Percentiles rank a stretch among this genome's conserved stretches.
phyloP scores from a whole-genome alignment of 352 stramenopile genomes.

The Pythium phragmiticola region DNA sequence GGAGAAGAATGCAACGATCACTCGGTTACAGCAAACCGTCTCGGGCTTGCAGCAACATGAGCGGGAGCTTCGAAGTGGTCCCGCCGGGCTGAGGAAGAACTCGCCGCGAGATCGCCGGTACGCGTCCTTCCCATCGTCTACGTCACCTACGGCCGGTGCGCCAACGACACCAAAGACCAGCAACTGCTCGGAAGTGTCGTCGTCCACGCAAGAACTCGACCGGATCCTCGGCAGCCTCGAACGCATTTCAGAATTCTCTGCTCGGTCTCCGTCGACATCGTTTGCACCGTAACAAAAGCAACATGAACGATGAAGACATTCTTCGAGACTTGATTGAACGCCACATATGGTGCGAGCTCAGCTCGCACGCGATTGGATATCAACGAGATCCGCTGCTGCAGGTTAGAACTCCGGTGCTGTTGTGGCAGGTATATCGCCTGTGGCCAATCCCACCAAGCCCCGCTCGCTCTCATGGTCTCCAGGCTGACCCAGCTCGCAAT shows the following conservation, averaged over 20 bases:
- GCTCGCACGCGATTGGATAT: too few species aligned
- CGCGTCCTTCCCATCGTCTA: constrained; percentile 11
- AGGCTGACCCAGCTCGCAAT: too few species aligned
- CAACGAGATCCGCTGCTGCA: too few species aligned
- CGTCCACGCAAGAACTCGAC: constrained; percentile 58
- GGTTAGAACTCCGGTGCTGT: too few species aligned
- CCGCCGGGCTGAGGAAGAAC: not conserved
- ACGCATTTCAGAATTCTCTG: constrained; percentile 65
- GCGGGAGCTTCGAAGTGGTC: constrained; percentile 18
- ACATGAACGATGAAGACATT: not conserved
- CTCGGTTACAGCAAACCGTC: constrained; percentile 51
- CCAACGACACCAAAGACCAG: constrained; percentile 14
- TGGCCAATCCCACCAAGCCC: too few species aligned
- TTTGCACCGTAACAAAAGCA: constrained; percentile 10
- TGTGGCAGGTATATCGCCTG: too few species aligned
- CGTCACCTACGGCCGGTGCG: constrained; percentile 7
- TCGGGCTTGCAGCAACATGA: constrained; percentile 34
- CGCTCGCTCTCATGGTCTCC: too few species aligned
- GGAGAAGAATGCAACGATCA: constrained; percentile 56
- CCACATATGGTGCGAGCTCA: too few species aligned
- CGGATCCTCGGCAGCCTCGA: constrained; percentile 68
- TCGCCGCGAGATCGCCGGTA: constrained; percentile 9
- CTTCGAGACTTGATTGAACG: too few species aligned
- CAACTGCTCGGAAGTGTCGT: constrained; percentile 16
- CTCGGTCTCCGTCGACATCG: constrained; percentile 20